Conservation (phyloP, 2,329 filamentous ascomycete genomes). For the Exophiala aquamarina region DNA sequence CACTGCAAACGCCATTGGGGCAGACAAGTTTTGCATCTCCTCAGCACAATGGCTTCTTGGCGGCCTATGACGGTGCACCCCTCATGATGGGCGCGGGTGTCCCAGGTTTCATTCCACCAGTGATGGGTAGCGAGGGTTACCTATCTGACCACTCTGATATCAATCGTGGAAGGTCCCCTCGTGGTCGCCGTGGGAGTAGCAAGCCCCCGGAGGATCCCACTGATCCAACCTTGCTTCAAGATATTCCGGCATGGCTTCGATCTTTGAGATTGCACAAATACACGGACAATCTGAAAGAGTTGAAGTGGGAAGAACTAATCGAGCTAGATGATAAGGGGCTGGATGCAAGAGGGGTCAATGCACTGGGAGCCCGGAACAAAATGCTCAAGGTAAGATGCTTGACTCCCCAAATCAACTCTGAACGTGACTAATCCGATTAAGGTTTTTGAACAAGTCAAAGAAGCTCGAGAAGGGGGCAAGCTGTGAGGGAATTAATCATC, state of each 20-base stretch:
- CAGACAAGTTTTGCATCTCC: constrained; percentile 71
- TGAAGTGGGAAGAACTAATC: constrained; percentile 92
- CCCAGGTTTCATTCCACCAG: constrained; percentile 63
- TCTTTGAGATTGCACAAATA: constrained; percentile 97
- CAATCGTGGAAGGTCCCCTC: constrained; percentile 82
- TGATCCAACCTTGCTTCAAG: constrained; percentile 82
- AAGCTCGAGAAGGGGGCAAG: constrained; percentile 74
- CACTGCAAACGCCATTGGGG: constrained; percentile 60
- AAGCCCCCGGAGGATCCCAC: constrained; percentile 98
- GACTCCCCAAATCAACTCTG: neutral
- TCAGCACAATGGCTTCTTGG: constrained; percentile 91
- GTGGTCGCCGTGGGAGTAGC: constrained; percentile 87
- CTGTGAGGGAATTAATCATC: constrained; percentile 10
- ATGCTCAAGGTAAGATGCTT: constrained; percentile 79
- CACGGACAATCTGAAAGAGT: constrained; percentile 94
- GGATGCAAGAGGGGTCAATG: constrained; percentile 91
- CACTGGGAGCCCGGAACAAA: constrained; percentile 90
- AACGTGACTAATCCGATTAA: constrained; percentile 39
- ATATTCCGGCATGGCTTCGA: constrained; percentile 94
- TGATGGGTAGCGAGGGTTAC: constrained; percentile 77
- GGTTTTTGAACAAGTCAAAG: constrained; percentile 94
- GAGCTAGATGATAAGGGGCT: constrained; percentile 90
- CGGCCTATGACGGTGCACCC: constrained; percentile 76
- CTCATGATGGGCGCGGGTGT: constrained; percentile 72
- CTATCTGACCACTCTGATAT: constrained; percentile 93